Percentiles rank a stretch among this genome's conserved stretches.
Conservation (phyloP, 2,329 filamentous ascomycete genomes). For the Lachnellula cervina region DNA sequence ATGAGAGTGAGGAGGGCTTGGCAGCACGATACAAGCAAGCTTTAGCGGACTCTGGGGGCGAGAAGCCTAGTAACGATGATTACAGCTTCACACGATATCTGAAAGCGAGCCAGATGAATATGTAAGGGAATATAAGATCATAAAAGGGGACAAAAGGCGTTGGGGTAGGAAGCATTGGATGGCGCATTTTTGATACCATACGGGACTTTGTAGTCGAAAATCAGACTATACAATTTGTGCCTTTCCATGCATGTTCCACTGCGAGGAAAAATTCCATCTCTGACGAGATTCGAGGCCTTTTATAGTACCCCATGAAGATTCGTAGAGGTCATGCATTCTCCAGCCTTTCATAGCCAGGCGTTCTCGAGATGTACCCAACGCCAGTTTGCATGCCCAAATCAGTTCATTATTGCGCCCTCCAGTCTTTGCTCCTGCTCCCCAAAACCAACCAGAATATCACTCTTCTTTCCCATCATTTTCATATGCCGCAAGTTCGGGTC, state of each 20-base stretch:
- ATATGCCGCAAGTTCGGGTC: not conserved
- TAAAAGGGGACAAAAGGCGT: constrained; percentile 15
- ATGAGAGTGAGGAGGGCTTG: constrained; percentile 46
- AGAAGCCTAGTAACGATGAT: constrained; percentile 26
- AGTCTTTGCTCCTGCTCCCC: not conserved
- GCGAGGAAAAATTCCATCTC: not conserved
- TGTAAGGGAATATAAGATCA: constrained; percentile 14
- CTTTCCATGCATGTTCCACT: not conserved
- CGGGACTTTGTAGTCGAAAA: not conserved
- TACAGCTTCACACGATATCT: constrained; percentile 33
- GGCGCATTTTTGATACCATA: constrained; percentile 30
- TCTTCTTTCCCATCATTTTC: not conserved
- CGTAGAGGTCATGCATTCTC: not conserved
- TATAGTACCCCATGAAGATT: not conserved
- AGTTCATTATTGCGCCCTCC: not conserved
- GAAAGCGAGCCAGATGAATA: constrained; percentile 30
- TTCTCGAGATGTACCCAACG: not conserved
- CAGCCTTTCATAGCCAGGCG: not conserved
- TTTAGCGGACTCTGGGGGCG: constrained; percentile 49
- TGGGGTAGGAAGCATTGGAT: constrained; percentile 24
- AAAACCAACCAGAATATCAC: too few species aligned
- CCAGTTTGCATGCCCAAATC: not conserved
- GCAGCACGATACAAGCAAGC: constrained; percentile 74
- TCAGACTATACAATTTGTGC: not conserved
- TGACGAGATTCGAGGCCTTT: not conserved